A percentile compares a stretch with the other conserved stretches of the same genome.
Evolutionary conservation across 1,139 yeast species (phyloP).

Genomic region (Groenewaldozyma sp.): DNA sequence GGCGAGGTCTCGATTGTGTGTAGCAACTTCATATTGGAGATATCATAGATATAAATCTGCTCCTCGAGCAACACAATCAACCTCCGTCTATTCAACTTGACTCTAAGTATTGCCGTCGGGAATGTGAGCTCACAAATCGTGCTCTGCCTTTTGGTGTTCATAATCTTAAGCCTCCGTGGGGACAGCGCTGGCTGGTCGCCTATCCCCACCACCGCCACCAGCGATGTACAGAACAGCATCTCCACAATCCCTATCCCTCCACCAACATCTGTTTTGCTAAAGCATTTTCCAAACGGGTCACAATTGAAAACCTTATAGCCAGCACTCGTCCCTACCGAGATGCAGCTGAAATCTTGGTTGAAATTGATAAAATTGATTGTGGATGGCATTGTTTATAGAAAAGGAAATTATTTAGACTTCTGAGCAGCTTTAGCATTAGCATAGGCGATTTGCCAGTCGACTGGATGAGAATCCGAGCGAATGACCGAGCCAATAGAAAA

Average conservation of each 20-base stretch:
- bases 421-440: slow-evolving; percentile 13
- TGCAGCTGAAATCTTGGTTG: slow-evolving; percentile 85
- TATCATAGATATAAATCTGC: slow-evolving; percentile 84
- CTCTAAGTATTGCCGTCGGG: slow-evolving; percentile 72
- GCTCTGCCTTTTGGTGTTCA: slow-evolving; percentile 64
- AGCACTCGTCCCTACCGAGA: slow-evolving; percentile 66
- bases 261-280: slow-evolving; percentile 34
- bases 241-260: slow-evolving; percentile 53
- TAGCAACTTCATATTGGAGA: slow-evolving; percentile 73
- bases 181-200: slow-evolving; percentile 77
- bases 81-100: slow-evolving; percentile 65
- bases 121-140: slow-evolving; percentile 82
- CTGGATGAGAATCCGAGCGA: slow-evolving; percentile 54
- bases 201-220: slow-evolving; percentile 77
- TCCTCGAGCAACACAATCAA: slow-evolving; percentile 72
- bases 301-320: slow-evolving; percentile 86
- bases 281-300: slow-evolving; percentile 82
- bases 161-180: slow-evolving; percentile 69
- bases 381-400: neutral
- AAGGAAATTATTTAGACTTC: neutral
- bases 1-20: slow-evolving; percentile 83
- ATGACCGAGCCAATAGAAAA: slow-evolving; percentile 85
- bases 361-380: slow-evolving; percentile 54
- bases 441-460: slow-evolving; percentile 25
- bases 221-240: slow-evolving; percentile 84